Conservation (phyloP, 306 rosid species). For the Acacia confusa region DNA sequence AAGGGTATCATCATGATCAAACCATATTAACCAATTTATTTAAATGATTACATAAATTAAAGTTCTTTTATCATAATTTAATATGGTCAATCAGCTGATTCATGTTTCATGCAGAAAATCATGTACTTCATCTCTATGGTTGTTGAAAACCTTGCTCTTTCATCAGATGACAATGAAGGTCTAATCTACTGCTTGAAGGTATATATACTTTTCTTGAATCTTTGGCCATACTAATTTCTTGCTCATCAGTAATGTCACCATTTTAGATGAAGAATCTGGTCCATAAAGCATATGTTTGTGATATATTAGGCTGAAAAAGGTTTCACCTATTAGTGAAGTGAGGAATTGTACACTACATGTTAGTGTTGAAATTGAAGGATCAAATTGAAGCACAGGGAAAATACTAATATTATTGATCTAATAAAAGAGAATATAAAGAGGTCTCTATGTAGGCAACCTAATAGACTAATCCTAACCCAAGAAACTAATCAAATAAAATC, state of each 20-base stretch:
- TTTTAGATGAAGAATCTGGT: background rate
- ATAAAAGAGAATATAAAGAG: too few relatives aligned
- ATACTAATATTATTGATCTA: too few relatives aligned
- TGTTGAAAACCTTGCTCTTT: constrained; percentile 88
- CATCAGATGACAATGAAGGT: constrained; percentile 84
- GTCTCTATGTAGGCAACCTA: too few relatives aligned
- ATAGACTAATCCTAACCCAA: too few relatives aligned
- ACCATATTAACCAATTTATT: constrained; percentile 10
- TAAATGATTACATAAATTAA: background rate
- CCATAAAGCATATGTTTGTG: background rate
- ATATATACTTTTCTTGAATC: constrained; percentile 25
- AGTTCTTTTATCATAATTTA: background rate
- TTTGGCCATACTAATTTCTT: constrained; percentile 7
- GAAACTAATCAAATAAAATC: too few relatives aligned
- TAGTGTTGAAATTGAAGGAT: too few relatives aligned
- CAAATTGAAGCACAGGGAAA: too few relatives aligned
- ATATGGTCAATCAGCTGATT: constrained; percentile 31
- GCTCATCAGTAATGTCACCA: background rate
- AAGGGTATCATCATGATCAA: constrained; percentile 14
- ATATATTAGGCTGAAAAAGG: constrained; percentile 1
- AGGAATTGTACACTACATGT: constrained; percentile 7
- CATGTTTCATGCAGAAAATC: constrained; percentile 72
- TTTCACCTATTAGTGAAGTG: background rate
- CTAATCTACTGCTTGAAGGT: constrained; percentile 92
- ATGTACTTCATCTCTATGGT: constrained; percentile 75